Conservation (phyloP, 2,329 filamentous ascomycete species). For the Ciborinia camelliae region DNA sequence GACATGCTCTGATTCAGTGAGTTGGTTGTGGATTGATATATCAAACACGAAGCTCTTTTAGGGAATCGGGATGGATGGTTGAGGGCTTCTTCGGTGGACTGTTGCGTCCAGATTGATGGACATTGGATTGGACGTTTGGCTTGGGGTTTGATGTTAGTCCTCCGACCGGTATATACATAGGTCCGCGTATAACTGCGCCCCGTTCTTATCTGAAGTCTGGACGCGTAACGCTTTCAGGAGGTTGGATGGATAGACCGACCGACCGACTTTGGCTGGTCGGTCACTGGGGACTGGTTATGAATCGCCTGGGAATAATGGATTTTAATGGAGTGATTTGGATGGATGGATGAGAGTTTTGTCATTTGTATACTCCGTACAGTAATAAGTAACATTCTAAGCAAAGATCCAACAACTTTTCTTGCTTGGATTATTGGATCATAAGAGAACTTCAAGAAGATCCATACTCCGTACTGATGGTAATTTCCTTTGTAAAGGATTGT, state of each 20-base stretch:
- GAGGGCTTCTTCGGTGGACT: not conserved
- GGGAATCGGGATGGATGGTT: not conserved
- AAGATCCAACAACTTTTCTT: not conserved
- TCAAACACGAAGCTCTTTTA: slow-evolving; percentile 6
- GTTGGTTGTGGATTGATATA: not conserved
- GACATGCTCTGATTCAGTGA: not conserved
- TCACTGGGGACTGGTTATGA: not conserved
- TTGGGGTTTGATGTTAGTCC: slow-evolving; percentile 10
- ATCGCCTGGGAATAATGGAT: not conserved
- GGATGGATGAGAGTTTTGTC: not conserved
- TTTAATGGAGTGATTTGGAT: not conserved
- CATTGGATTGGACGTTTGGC: not conserved
- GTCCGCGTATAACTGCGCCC: not conserved
- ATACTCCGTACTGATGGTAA: no score
- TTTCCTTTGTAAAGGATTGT: not conserved
- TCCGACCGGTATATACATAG: no score
- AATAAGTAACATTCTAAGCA: not conserved
- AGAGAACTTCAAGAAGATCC: no score
- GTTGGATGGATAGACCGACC: not conserved
- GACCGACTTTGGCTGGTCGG: not conserved
- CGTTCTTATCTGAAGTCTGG: slow-evolving; percentile 5
- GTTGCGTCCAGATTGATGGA: not conserved
- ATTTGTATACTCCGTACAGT: no score
- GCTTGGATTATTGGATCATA: not conserved
- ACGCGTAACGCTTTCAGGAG: slow-evolving; percentile 12